These are phyloP conservation scores for Gaeumannomyces sp. DNA, from an alignment of 2,329 filamentous ascomycete species.

Conservation along the genomic window DNA sequence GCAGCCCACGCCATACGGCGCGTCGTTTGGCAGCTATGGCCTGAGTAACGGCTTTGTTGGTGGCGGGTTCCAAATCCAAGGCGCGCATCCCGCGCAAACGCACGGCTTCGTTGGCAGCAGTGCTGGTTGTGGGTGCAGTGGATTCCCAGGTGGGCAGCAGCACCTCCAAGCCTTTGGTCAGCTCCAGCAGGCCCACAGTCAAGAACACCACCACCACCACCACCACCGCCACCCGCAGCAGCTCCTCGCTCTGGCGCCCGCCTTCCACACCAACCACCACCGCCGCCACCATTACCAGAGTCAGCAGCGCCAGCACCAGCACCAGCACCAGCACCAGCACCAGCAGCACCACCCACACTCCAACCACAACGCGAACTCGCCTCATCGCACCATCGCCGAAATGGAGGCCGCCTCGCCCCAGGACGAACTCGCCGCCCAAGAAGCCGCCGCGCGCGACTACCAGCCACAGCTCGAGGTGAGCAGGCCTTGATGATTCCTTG, in stretches of 20 bases:
- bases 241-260: no score
- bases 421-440: constrained; percentile 50
- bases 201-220: constrained; percentile 17
- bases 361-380: constrained; percentile 11
- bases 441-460: constrained; percentile 54
- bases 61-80: constrained; percentile 17
- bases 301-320: constrained; percentile 13
- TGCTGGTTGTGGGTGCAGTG: not conserved
- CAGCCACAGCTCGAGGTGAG: constrained; percentile 51
- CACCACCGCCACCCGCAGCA: constrained; percentile 17
- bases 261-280: constrained; percentile 17
- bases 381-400: constrained; percentile 1
- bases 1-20: constrained; percentile 41
- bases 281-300: constrained; percentile 15
- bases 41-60: constrained; percentile 28
- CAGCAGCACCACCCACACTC: not conserved
- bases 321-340: constrained; percentile 14
- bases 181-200: constrained; percentile 17
- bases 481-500: constrained; percentile 10
- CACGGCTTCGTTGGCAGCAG: constrained; percentile 7
- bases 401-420: constrained; percentile 29
- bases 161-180: constrained; percentile 11
- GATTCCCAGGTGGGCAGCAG: constrained; percentile 13
- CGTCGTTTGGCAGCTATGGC: constrained; percentile 38
- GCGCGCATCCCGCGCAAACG: no score